These are phyloP conservation scores for Linum lewisii DNA, from an alignment of 345 rosid species.

Conservation along the genomic window DNA sequence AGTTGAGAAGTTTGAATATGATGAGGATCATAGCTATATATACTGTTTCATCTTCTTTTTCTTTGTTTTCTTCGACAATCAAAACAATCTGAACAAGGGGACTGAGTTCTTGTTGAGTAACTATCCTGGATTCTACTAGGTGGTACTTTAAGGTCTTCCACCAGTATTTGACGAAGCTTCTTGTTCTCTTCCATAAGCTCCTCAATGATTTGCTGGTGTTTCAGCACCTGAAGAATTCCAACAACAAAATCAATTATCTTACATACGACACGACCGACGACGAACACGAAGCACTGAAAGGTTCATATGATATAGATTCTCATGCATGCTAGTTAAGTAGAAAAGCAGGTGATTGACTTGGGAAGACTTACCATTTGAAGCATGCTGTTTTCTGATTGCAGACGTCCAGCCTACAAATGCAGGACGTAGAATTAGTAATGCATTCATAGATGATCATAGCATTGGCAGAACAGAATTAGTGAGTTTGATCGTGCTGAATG, in stretches of 20 bases:
- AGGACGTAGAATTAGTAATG: constrained; percentile 11
- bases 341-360: not conserved
- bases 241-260: not conserved
- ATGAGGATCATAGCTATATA: not conserved
- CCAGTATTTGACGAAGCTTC: constrained; percentile 58
- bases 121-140: constrained; percentile 47
- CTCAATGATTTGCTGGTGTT: constrained; percentile 71
- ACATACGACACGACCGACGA: too few species aligned
- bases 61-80: constrained; percentile 89
- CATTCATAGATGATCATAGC: constrained; percentile 5
- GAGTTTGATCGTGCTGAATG: too few species aligned
- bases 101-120: constrained; percentile 25
- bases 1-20: too few species aligned
- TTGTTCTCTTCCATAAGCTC: constrained; percentile 72
- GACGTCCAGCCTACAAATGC: constrained; percentile 38
- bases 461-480: too few species aligned
- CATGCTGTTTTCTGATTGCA: constrained; percentile 61
- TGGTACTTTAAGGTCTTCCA: constrained; percentile 74
- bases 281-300: constrained; percentile 6
- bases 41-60: constrained; percentile 17
- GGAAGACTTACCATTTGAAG: constrained; percentile 76
- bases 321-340: not conserved
- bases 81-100: constrained; percentile 64
- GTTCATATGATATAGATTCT: not conserved
- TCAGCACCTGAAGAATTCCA: constrained; percentile 44